Percentiles rank a stretch among this genome's conserved stretches.
These are phyloP conservation scores for Pisolithus orientalis DNA, from an alignment of 768 basidiomycete genomes.

Conservation along the genomic window DNA sequence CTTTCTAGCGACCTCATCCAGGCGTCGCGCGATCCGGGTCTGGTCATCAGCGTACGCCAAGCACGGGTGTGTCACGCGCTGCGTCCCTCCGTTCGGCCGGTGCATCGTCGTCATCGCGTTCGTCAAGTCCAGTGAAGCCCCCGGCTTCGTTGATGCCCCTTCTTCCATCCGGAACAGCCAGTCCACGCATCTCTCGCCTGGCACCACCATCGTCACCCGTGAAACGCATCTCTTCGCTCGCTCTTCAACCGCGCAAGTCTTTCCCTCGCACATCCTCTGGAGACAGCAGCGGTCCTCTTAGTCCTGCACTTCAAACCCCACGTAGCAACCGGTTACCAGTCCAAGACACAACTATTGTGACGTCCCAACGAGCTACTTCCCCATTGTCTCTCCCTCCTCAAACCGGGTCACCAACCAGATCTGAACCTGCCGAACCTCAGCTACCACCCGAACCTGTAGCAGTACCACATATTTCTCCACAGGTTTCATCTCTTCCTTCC, in stretches of 20 bases:
- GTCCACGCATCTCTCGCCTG: constrained; percentile 23
- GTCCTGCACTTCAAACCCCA: constrained; percentile 25
- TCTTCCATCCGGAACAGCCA: constrained; percentile 23
- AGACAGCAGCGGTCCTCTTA: constrained; percentile 28
- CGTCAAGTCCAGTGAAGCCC: constrained; percentile 58
- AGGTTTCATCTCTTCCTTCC: constrained; percentile 12
- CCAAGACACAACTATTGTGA: constrained; percentile 11
- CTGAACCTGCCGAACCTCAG: constrained; percentile 9
- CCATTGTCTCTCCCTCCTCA: constrained; percentile 31
- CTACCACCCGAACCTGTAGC: constrained; percentile 11
- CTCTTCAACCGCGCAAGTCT: constrained; percentile 46
- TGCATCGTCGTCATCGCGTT: constrained; percentile 52
- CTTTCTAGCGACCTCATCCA: constrained; percentile 22
- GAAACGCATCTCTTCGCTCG: constrained; percentile 45
- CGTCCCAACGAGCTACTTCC: constrained; percentile 31
- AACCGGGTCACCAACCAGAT: constrained; percentile 26
- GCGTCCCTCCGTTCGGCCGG: constrained; percentile 37
- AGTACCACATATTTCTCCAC: constrained; percentile 8
- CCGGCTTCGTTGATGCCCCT: constrained; percentile 21
- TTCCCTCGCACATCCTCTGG: constrained; percentile 39
- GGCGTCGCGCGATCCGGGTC: constrained; percentile 24
- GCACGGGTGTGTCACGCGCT: constrained; percentile 36
- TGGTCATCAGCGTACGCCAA: constrained; percentile 61
- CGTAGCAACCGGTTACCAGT: constrained; percentile 19
- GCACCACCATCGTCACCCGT: constrained; percentile 44